A percentile compares a stretch with the other conserved stretches of the same genome.
Conservation (phyloP, 1,284 basidiomycete genomes). For the Wallemia hederae region DNA sequence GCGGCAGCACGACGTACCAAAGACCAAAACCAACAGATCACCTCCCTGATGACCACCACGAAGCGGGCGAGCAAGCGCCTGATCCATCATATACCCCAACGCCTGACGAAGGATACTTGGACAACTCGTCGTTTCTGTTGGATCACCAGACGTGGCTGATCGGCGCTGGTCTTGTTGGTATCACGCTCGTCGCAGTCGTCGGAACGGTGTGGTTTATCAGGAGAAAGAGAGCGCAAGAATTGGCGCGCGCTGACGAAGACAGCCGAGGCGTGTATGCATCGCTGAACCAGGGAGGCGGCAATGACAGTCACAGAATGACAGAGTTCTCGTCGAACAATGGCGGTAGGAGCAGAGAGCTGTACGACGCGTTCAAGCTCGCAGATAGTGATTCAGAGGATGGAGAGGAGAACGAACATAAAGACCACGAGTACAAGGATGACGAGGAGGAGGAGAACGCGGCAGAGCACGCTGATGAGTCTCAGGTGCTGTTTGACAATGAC, state of each 20-base stretch:
- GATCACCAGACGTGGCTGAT: slow-evolving; percentile 15
- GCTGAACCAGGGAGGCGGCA: slow-evolving; percentile 5
- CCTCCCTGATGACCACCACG: slow-evolving; percentile 58
- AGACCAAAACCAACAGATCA: slow-evolving; percentile 60
- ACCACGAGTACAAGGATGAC: background rate
- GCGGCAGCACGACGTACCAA: slow-evolving; percentile 23
- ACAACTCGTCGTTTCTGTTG: slow-evolving; percentile 6
- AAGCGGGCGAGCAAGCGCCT: slow-evolving; percentile 12
- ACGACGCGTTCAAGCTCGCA: slow-evolving; percentile 16
- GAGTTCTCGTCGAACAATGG: slow-evolving; percentile 9
- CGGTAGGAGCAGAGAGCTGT: slow-evolving; percentile 15
- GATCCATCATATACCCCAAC: slow-evolving; percentile 5
- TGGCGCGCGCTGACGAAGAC: slow-evolving; percentile 5
- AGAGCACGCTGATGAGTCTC: background rate
- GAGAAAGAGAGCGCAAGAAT: slow-evolving; percentile 3
- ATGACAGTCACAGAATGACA: slow-evolving; percentile 10
- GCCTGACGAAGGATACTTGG: slow-evolving; percentile 1
- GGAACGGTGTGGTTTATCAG: slow-evolving; percentile 15
- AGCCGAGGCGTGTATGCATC: slow-evolving; percentile 11
- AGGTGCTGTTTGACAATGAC: background rate
- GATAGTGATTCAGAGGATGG: slow-evolving; percentile 13
- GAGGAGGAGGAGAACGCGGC: background rate
- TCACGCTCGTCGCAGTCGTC: slow-evolving; percentile 14
- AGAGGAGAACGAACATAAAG: slow-evolving; percentile 5
- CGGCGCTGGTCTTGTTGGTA: slow-evolving; percentile 13